Conservation (phyloP, 768 basidiomycete species). For the Nevesoporus exiguus region DNA sequence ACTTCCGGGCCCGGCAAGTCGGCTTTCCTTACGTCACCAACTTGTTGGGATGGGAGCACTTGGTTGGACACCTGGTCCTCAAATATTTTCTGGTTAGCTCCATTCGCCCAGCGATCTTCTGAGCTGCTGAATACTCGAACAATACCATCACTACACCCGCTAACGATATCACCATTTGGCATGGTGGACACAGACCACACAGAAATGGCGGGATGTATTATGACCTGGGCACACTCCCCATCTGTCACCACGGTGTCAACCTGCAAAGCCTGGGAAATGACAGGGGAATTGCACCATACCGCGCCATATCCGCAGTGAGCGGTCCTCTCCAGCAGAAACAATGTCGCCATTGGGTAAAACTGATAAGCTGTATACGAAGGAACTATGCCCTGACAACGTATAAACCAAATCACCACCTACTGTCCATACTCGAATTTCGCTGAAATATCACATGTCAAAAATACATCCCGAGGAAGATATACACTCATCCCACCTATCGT, state of each 20-base stretch:
- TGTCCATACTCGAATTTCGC: constrained; percentile 92
- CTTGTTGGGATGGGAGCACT: constrained; percentile 77
- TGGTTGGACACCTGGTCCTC: constrained; percentile 76
- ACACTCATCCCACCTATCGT: constrained; percentile 66
- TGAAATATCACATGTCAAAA: constrained; percentile 30
- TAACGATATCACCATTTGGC: constrained; percentile 90
- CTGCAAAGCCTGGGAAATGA: not conserved
- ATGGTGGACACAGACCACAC: constrained; percentile 90
- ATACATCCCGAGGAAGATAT: not conserved
- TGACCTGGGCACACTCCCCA: constrained; percentile 83
- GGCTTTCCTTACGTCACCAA: constrained; percentile 90
- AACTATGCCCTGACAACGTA: constrained; percentile 90
- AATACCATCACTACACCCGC: constrained; percentile 83
- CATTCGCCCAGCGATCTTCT: constrained; percentile 70
- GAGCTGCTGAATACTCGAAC: constrained; percentile 82
- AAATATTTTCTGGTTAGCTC: constrained; percentile 60
- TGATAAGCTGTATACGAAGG: constrained; percentile 90
- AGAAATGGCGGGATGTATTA: constrained; percentile 94
- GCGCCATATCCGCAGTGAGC: constrained; percentile 88
- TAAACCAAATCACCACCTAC: constrained; percentile 74
- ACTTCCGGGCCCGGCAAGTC: constrained; percentile 89
- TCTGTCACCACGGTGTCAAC: constrained; percentile 43
- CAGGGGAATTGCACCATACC: constrained; percentile 42
- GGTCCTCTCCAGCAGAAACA: constrained; percentile 92
- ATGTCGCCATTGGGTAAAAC: constrained; percentile 79